Base-by-base conservation (phyloP, 176 grass and related monocot species). In the Canna indica region DNA sequence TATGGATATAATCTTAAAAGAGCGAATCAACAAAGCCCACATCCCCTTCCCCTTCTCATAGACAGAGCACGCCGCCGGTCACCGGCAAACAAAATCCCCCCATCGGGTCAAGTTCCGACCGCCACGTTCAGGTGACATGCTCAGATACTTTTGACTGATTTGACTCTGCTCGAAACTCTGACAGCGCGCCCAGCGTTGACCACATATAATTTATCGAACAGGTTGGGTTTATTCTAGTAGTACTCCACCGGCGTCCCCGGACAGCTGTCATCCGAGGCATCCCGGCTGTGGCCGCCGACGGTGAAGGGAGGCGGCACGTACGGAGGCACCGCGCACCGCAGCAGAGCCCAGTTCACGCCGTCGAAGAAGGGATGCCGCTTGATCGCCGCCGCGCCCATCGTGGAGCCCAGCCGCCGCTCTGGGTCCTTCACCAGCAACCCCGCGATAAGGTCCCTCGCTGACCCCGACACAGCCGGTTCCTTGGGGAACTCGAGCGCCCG, bases 401-500 rank as follows among this genome's bases (percentile, higher is more conserved):
- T 84, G 30, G 84, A 80, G 7, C 87, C 95, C 18, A 99, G 80
- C 18, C 95, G 70, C 4, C 80, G 77, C 0, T 73, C 35, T 0
- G 95, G 95, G 44, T 99, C 95, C 84, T 99, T 99, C 52, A 86
- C 80, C 18, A 99, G 82, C 5, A 99, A 75, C 17, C 77, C 80
- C 1, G 84, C 54, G 33, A 88, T 80, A 1, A 99, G 80, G 58
- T 99, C 87, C 79, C n/a, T 85, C 6, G 79, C 73, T 0, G 80
- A 63, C 0, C 87, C 47, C 11, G 90, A 88, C 15, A 90, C 89
- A 8, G 82, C 31, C 1, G 82, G 84, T 0, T 94, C 95, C 81
- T 80, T 84, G 22, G 95, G 95, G 62, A 93, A 94, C 87, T 94
- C 90, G 20, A 99, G 89, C 14, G 95, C 90, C 76, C 90, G 86